Evolutionary conservation across 2,329 filamentous ascomycete species (phyloP).

Genomic region (Nigrospora osmanthi): DNA sequence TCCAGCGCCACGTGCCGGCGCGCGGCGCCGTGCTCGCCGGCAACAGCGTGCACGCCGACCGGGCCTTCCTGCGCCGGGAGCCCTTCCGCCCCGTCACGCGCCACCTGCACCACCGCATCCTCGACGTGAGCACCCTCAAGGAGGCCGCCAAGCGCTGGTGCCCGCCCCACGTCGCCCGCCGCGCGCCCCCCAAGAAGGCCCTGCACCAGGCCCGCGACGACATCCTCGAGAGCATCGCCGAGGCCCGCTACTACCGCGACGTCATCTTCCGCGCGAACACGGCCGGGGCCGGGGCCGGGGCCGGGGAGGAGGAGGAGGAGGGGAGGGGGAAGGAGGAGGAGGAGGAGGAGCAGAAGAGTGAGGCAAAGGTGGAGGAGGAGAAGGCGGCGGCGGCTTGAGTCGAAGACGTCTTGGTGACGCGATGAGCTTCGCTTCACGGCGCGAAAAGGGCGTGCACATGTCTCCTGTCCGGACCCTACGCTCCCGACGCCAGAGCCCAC

Average conservation of each 20-base stretch:
- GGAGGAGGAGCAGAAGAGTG: no score
- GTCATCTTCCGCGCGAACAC: conserved; percentile 48
- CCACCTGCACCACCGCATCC: conserved; percentile 79
- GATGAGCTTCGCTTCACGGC: no score
- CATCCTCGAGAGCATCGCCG: conserved; percentile 90
- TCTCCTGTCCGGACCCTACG: no score
- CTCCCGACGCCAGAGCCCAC: no score
- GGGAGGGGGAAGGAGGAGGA: no score
- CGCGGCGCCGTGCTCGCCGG: conserved; percentile 72
- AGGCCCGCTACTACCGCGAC: conserved; percentile 76
- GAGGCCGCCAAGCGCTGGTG: conserved; percentile 84
- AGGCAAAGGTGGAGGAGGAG: no score
- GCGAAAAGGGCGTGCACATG: no score
- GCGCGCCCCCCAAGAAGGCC: conserved; percentile 64
- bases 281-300: background rate
- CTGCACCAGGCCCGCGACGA: conserved; percentile 80
- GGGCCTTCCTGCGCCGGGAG: conserved; percentile 65
- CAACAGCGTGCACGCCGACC: conserved; percentile 89
- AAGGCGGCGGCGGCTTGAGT: no score
- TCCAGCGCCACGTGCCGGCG: conserved; percentile 63
- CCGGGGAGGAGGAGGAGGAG: no score
- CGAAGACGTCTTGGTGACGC: no score
- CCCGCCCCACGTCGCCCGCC: conserved; percentile 46
- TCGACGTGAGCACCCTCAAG: conserved; percentile 90
- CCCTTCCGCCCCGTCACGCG: conserved; percentile 69